These are phyloP conservation scores for Colletotrichum nymphaeae DNA, from an alignment of 2,329 filamentous ascomycete genomes.

Conservation along the genomic window DNA sequence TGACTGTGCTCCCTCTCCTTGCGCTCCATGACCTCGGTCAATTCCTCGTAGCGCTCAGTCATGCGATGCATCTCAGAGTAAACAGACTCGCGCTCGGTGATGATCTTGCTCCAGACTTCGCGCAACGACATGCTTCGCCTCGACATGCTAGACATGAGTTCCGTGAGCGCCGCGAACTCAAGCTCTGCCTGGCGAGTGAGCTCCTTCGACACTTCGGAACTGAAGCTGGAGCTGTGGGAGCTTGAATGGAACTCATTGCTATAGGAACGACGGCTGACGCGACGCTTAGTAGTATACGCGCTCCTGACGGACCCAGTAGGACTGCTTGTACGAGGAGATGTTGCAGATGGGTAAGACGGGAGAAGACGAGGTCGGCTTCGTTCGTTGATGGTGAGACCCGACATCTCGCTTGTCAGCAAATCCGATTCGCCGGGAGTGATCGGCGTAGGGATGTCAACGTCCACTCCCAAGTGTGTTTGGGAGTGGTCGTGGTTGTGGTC, in stretches of 20 bases:
- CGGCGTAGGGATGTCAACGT: neutral
- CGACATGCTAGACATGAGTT: constrained; percentile 31
- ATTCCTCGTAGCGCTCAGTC: constrained; percentile 21
- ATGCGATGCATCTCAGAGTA: constrained; percentile 28
- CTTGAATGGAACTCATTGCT: neutral
- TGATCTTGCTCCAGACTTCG: constrained; percentile 31
- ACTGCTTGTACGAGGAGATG: constrained; percentile 6
- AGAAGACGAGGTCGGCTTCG: neutral
- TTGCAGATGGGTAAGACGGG: neutral
- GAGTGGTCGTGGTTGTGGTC: neutral
- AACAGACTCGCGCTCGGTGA: constrained; percentile 20
- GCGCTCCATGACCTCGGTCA: constrained; percentile 20
- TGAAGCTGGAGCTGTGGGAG: neutral
- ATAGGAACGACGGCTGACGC: constrained; percentile 14
- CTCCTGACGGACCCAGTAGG: constrained; percentile 20
- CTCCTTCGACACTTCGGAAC: constrained; percentile 25
- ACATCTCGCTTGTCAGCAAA: neutral
- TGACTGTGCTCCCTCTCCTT: constrained; percentile 24
- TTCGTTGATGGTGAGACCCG: neutral
- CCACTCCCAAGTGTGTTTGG: neutral
- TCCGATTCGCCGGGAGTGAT: neutral
- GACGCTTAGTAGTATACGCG: neutral
- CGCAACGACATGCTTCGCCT: constrained; percentile 11
- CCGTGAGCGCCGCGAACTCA: constrained; percentile 27
- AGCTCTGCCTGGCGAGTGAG: constrained; percentile 24